Evolutionary conservation across 768 basidiomycete genomes (phyloP), one percentile per base, ranked within the genome.

Genomic region (Tulasnella calospora): DNA sequence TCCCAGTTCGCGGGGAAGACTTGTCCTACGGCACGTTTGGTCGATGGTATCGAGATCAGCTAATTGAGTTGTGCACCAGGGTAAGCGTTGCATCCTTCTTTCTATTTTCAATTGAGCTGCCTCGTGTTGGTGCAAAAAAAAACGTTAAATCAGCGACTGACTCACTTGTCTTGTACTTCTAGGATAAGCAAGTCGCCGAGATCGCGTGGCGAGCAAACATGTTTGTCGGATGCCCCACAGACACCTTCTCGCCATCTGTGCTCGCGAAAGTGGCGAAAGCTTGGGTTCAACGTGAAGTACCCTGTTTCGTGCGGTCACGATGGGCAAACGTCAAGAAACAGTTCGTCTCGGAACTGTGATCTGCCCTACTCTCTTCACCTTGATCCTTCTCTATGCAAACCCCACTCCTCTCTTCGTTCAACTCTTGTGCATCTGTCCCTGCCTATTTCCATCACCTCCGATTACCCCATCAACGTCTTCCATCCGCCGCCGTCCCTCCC

Each of bases 111-210:
- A 57, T 57, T n/a, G 55, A 57, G 55, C 55, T 57, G 55, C 55
- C 55, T 57, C 55, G 55, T 57, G 55, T 27, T 13, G 15, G 5
- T 5, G 15, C 3, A 51, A 51, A 8, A 10, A 57, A 27, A 30
- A 57, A 57, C 23, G 35, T 47, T 35, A 36, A 38, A 21, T 30
- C 38, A 8, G 38, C 23, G 51, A 12, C 30, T 55, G 40, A 40
- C 7, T 27, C 44, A 23, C 36, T 6, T n/a, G 38, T 46, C 51
- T 76, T 23, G 15, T 73, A 2, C 30, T 38, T n/a, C 3, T 27
- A 77, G 76, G 76, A 77, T 51, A 77, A 40, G 61, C 38, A 40
- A n/a, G 76, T 77, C 23, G 76, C 76, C 70, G 57, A 67, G 67
- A 77, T 41, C n/a, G 51, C 67, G 33, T 77, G 67, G 57, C 27